Evolutionary conservation across 1,139 yeast genomes (phyloP), one percentile per base, ranked within the genome.

Genomic region (Candida dubliniensis): DNA sequence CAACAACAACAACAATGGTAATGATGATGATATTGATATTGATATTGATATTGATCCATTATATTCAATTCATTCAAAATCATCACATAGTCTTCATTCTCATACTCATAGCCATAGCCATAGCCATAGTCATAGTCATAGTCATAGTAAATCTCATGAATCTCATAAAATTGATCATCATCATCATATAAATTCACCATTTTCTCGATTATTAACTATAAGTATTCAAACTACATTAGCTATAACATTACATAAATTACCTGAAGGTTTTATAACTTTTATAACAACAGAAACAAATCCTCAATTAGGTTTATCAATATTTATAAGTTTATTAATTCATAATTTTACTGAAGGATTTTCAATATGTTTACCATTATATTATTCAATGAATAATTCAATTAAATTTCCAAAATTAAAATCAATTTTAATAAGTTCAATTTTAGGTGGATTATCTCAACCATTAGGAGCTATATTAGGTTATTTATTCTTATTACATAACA

Each of bases 311-410:
- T 58, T 89, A 30, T 78, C 88, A 13, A 88, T 93, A 10, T 91
- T 93, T 57, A 61, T 90, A 23, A 89, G 96, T 44, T 74, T 93
- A 55, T 80, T 91, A 15, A 79, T 91, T 27, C 99, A 93, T 66
- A 93, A 93, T 63, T 82, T 89, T 53, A 85, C 91, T n/a, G 99
- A 93, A 63, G 99, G 99, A 0, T 90, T 93, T 60, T 82, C 95
- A 23, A 90, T 93, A 87, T 89, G 96, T 14, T 72, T 91, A 46
- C 99, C 99, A 0, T 69, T 93, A 35, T 93, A 84, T 59, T 78
- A 90, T 45, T 89, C 95, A 14, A 71, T 73, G 55, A 53, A 66
- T 7, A 50, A 58, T 4, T 36, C 55, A 1, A 44, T 56, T 1
- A 50, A 52, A 11, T 55, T 47, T 36, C 68, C 76, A 18, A 80